Base-by-base conservation (phyloP, 1,139 yeast genomes). In the Geotrichum phurueaensis region DNA sequence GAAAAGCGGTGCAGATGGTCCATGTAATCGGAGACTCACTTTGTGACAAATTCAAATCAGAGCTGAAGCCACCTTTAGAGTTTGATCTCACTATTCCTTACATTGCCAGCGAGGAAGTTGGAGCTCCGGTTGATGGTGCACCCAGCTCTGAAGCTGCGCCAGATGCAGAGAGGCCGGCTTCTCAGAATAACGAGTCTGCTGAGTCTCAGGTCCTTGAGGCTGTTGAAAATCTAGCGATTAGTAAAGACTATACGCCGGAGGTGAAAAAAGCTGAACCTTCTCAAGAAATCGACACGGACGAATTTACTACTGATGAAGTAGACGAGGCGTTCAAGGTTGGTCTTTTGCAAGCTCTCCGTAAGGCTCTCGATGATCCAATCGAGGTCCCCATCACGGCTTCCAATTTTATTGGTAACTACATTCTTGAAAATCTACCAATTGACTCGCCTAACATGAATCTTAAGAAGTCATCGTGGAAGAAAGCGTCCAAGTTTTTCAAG, bases 381-480 rank as follows among this genome's bases (percentile, higher is more conserved):
- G 76, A 80, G 3, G 79, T 75, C n/a, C 79, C 79, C 13, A 69
- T 76, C 64, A 67, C 76, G 0, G 70, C 96, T 1, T 89, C 97
- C 0, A 82, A 80, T 18, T 87, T 94, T 72, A 84, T 91, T 81
- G 81, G 94, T 0, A 81, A 79, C 54, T 83, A 85, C 68, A 77
- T 91, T 15, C 78, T 84, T 66, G 85, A 82, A 59, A 89, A 90
- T 71, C 75, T 92, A n/a, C 96, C 96, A 0, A 73, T 74, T 51
- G 58, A 53, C n/a, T 56, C 60, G 10, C 72, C 81, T n/a, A 79
- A 78, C 53, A 81, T 89, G 52, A 84, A 82, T 63, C 82, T 94
- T 68, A 92, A 91, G 73, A 86, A 84, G 68, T 86, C 97, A 0
- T 83, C 92, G 2, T 92, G 96, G 96, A 91, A 88, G 72, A 94